A percentile compares a stretch with the other conserved stretches of the same genome.
Evolutionary conservation across 75 land plant genomes (phyloP).

Genomic region (Larix kaempferi): DNA sequence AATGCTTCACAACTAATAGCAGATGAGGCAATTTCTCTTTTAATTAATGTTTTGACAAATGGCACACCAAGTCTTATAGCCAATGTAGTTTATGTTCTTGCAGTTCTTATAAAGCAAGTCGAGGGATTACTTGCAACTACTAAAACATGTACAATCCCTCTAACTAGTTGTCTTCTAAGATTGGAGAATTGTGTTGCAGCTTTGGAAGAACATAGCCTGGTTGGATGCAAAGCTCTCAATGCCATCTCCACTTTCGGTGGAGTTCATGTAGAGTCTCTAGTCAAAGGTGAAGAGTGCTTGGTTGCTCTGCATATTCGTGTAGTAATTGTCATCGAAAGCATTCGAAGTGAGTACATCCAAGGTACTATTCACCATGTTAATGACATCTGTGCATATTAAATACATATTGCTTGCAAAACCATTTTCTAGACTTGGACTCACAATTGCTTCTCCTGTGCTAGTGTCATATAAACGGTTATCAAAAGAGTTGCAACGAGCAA

Average conservation of each 20-base stretch:
- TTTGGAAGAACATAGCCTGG: not conserved
- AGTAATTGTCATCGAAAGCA: conserved; percentile 8
- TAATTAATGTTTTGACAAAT: too few species aligned
- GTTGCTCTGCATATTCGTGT: not conserved
- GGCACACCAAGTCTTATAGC: too few species aligned
- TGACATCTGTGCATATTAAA: not conserved
- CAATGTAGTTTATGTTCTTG: too few species aligned
- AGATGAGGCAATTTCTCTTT: too few species aligned
- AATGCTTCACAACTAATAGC: too few species aligned
- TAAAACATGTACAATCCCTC: too few species aligned
- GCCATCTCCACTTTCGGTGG: not conserved
- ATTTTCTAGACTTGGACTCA: not conserved
- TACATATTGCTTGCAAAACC: not conserved
- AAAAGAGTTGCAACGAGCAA: conserved; percentile 25
- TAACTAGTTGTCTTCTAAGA: too few species aligned
- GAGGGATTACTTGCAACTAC: too few species aligned
- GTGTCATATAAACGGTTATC: conserved; percentile 24
- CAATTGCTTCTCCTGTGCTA: conserved; percentile 11
- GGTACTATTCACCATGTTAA: not conserved
- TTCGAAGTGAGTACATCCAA: conserved; percentile 4
- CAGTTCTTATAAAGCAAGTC: too few species aligned
- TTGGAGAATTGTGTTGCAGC: too few species aligned
- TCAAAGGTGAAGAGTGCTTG: not conserved
- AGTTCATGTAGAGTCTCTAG: not conserved
- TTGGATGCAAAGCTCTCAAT: not conserved